Evolutionary conservation across 148 eudicot species (phyloP), one percentile per base, ranked within the genome.

Genomic region (Arbutus unedo): DNA sequence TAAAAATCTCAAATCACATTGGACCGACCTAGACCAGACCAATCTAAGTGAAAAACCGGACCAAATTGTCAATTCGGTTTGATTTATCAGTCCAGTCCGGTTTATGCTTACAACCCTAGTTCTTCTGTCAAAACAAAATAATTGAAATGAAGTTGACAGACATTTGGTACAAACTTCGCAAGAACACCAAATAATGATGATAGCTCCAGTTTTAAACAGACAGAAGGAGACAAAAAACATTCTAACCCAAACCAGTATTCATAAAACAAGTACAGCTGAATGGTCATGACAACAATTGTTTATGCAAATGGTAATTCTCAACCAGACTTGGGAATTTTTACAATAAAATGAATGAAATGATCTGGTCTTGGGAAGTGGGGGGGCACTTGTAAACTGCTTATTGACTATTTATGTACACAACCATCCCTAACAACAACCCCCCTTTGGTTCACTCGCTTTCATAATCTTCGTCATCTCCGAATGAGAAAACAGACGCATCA

Each of bases 401-500:
- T 82, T 85, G 83, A 55, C 66, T 78, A 71, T 81, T 76, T 85
- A 89, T 92, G 84, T 87, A 92, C 95, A 91, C 64, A 70, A 72
- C 72, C 81, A 57, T 53, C 73, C 59, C 53, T 13, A 74, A 38
- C 64, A 82, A 62, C 45, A 45, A 54, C 38, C 59, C 45, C 78
- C n/a, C 3, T 41, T 38, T 38, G 64, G 31, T 80, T 93, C 77
- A 96, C 56, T 97, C 97, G 75, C 95, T 93, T 82, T 92, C 98
- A 79, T 91, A 91, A 85, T 94, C 98, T 64, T 97, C 99, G 44
- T 96, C 99, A 66, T 97, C 99, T 67, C 99, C 98, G 72, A 97
- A 97, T 9, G 96, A 78, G 87, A 97, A 94, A 55, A 97, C 96
- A 78, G 99, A 97, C 21, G 99, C 99, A 89, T 97, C 99, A 55